These are phyloP conservation scores for Neotropicomus parvogracilis DNA, from an alignment of 1,284 basidiomycete genomes.

Conservation along the genomic window DNA sequence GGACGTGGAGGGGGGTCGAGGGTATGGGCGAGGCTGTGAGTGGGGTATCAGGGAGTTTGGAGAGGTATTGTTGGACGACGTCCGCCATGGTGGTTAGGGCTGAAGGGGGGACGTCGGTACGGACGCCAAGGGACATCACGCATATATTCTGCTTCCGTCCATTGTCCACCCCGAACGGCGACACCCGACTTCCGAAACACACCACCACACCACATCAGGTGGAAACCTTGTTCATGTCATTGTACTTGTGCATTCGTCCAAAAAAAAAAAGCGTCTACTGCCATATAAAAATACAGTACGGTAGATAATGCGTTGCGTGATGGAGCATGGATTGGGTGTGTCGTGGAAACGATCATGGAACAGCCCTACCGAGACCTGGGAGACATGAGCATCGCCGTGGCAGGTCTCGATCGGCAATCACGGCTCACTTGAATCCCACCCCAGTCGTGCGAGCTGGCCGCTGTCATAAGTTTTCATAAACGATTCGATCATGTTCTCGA, in stretches of 20 bases:
- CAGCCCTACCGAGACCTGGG: conserved; percentile 4
- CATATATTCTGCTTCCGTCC: conserved; percentile 12
- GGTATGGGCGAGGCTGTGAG: conserved; percentile 6
- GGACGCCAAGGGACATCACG: no score
- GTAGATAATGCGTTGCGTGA: neutral
- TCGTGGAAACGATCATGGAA: conserved; percentile 7
- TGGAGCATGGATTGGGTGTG: neutral
- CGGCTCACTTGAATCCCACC: conserved; percentile 29
- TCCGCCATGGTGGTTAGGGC: conserved; percentile 17
- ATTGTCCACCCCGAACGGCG: conserved; percentile 23
- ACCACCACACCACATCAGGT: neutral
- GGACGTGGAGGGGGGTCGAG: conserved; percentile 10
- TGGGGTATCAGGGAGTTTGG: conserved; percentile 15
- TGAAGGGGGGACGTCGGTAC: conserved; percentile 11
- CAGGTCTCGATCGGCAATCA: neutral
- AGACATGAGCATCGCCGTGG: conserved; percentile 4
- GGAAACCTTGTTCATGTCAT: conserved; percentile 19
- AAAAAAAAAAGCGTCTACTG: neutral
- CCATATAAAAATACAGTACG: conserved; percentile 17
- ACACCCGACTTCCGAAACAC: conserved; percentile 19
- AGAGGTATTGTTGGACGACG: conserved; percentile 6
- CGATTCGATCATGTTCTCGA: conserved; percentile 21
- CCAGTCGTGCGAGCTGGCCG: conserved; percentile 23
- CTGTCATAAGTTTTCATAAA: conserved; percentile 23
- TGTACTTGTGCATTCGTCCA: conserved; percentile 16